Base-by-base conservation (phyloP, 225 moss, liverwort and hornwort genomes). In the Marchantia paleacea region DNA sequence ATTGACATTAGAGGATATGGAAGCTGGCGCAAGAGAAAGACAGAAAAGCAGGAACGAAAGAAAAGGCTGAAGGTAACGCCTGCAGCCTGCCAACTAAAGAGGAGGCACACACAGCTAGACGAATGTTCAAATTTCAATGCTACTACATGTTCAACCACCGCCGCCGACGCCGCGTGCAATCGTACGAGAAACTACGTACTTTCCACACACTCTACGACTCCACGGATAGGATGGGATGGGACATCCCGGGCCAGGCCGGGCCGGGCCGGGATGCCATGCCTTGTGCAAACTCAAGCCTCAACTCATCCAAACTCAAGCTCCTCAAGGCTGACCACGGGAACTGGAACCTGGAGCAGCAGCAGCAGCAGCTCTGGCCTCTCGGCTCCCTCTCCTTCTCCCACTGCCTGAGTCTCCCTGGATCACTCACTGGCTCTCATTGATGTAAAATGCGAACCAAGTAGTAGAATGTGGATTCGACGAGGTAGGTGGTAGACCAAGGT, bases 1-100 rank as follows among this genome's bases (percentile, higher is more conserved):
- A 70, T 73, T 73, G 73, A 26, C 24, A 73, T n/a, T 54, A 73
- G 71, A 51, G 53, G n/a, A 72, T 48, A 51, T 72, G 22, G 72
- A 72, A 12, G 71, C 71, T 71, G 50, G 25, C 71, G n/a, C 31
- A 66, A 28, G 71, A 71, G 71, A 22, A 73, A 73, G 73, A 73
- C 73, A 54, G 12, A 73, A 12, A 72, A 52, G 51, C 22, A 50
- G 26, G 73, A 54, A 5, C 39, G 39, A 54, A 73, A 15, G 72
- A 58, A 48, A 79, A 25, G 65, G 11, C 31, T 20, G 15, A 83
- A 83, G 22, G 79, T 79, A 83, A 83, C 79, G 83, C 75, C 75
- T 55, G 73, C 51, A 54, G 73, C 73, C 72, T 73, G 73, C 73
- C 51, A 54, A 25, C 82, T 28, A 50, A 55, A 72, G 55, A 78